phyloP scores from a whole-genome alignment of 106 monocot genomes.

The Platanthera guangdongensis region DNA sequence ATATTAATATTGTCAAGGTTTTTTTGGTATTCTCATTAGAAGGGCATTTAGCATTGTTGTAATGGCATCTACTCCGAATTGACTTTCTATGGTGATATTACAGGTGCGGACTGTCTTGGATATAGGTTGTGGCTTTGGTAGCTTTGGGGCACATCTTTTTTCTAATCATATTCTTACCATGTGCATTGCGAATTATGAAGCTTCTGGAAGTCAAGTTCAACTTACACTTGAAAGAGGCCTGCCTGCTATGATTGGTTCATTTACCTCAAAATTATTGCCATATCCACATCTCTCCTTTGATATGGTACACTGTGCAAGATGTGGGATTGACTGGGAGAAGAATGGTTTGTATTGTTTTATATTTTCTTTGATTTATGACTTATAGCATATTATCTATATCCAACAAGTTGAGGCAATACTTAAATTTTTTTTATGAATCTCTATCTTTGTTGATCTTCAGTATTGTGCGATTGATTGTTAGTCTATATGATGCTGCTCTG shows the following conservation, averaged over 20 bases:
- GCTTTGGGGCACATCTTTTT: constrained; percentile 84
- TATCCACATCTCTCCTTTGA: constrained; percentile 83
- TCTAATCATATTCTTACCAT: constrained; percentile 63
- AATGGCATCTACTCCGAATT: not conserved
- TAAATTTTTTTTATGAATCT: not conserved
- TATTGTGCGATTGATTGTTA: not conserved
- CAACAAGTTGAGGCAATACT: not conserved
- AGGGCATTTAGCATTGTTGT: not conserved
- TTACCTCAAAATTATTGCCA: constrained; percentile 63
- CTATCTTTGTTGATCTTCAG: not conserved
- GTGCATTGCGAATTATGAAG: constrained; percentile 84
- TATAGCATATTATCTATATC: not conserved
- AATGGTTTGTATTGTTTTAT: constrained; percentile 36
- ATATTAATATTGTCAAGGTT: no score
- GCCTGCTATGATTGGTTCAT: constrained; percentile 82
- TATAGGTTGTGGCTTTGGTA: constrained; percentile 93
- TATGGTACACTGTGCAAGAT: constrained; percentile 80
- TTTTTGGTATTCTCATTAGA: not conserved
- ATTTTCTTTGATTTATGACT: not conserved
- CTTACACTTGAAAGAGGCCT: constrained; percentile 87
- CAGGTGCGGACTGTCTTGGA: constrained; percentile 79
- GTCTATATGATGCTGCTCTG: not conserved
- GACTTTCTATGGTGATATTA: constrained; percentile 12
- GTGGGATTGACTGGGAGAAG: constrained; percentile 70
- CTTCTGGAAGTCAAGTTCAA: constrained; percentile 86